Conservation (phyloP, 352 stramenopile species). For the Globisporangium emineosum region DNA sequence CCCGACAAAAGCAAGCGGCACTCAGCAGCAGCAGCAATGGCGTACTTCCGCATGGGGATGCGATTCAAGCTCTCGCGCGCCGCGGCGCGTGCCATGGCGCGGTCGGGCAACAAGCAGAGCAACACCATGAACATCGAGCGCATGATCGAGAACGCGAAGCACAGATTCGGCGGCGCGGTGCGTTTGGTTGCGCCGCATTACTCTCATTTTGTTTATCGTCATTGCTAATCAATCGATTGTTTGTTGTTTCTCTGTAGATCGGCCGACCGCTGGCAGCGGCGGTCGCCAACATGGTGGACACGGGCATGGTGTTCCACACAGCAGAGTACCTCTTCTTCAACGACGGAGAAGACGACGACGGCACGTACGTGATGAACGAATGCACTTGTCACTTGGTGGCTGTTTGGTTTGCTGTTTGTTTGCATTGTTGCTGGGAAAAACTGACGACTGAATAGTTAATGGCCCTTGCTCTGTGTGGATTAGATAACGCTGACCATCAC, state of each 20-base stretch:
- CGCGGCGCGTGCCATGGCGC: constrained; percentile 56
- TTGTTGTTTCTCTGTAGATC: constrained; percentile 28
- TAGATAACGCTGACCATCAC: constrained; percentile 57
- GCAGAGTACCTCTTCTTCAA: constrained; percentile 72
- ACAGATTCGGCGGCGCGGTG: constrained; percentile 63
- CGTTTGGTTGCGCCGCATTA: constrained; percentile 10
- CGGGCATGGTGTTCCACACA: constrained; percentile 51
- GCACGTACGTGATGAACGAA: constrained; percentile 47
- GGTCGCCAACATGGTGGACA: constrained; percentile 49
- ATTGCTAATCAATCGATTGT: neutral
- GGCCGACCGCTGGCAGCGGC: constrained; percentile 42
- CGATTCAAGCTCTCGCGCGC: constrained; percentile 65
- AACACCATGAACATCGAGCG: constrained; percentile 52
- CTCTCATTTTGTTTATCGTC: neutral
- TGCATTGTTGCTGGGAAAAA: constrained; percentile 16
- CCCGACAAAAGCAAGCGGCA: neutral
- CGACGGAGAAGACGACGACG: constrained; percentile 76
- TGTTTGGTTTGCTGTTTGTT: neutral
- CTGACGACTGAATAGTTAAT: constrained; percentile 87
- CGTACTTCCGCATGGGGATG: constrained; percentile 68
- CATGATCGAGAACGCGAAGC: constrained; percentile 61
- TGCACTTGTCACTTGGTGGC: neutral
- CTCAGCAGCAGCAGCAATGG: constrained; percentile 30
- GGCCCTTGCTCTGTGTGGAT: constrained; percentile 34
- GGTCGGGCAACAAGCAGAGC: constrained; percentile 43